phyloP scores from a whole-genome alignment of 371 early-diverging fungal genomes.

The Saksenaea vasiformis region DNA sequence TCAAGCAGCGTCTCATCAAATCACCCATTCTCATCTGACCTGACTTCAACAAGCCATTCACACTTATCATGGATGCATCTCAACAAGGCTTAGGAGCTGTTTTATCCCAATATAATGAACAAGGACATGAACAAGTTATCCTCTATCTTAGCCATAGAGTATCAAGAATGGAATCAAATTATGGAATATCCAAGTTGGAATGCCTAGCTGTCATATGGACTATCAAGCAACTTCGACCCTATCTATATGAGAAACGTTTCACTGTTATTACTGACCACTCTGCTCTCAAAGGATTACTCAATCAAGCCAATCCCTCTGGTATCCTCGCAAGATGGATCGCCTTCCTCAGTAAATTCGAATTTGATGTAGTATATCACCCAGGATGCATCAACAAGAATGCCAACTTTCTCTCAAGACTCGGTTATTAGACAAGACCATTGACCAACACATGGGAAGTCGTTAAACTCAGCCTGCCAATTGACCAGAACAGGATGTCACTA shows the following conservation, averaged over 20 bases:
- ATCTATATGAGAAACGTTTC: conserved; percentile 29
- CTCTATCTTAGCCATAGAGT: conserved; percentile 44
- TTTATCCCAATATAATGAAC: conserved; percentile 31
- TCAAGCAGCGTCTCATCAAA: conserved; percentile 36
- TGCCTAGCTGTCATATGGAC: conserved; percentile 43
- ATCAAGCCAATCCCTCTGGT: conserved; percentile 24
- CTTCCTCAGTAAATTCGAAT: conserved; percentile 33
- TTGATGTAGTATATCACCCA: conserved; percentile 38
- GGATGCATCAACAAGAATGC: conserved; percentile 39
- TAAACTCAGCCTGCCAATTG: too few species aligned
- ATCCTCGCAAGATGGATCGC: conserved; percentile 42
- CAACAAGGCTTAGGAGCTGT: conserved; percentile 48
- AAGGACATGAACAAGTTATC: conserved; percentile 34
- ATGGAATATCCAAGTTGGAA: conserved; percentile 55
- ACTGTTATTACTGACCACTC: too few species aligned
- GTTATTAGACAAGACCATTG: too few species aligned
- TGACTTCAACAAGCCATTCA: conserved; percentile 30
- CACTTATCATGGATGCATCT: conserved; percentile 54
- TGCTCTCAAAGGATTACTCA: conserved; percentile 38
- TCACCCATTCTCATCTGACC: conserved; percentile 27
- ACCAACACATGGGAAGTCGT: too few species aligned
- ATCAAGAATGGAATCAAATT: conserved; percentile 34
- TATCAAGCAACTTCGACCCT: conserved; percentile 47
- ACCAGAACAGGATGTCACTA: too few species aligned
- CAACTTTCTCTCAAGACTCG: conserved; percentile 54